Evolutionary conservation across 495 filamentous ascomycete species (phyloP), one percentile per base, ranked within the genome.

Genomic region (Trichocladium antarcticum): DNA sequence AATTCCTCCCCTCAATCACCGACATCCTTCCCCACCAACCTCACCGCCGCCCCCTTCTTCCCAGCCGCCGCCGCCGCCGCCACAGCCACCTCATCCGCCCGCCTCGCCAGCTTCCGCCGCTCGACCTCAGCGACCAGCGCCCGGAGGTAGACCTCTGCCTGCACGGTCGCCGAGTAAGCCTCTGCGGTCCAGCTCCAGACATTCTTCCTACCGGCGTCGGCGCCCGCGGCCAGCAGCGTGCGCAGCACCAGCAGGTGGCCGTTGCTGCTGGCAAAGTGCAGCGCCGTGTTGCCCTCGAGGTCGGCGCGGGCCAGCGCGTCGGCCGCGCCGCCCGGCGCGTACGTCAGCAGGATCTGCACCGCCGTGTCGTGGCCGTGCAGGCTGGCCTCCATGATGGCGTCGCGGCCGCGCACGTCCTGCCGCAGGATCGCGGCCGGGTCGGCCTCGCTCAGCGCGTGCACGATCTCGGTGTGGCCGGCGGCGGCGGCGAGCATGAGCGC

Each of bases 131-230:
- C 68, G 0, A 86, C 74, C 44, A 89, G 62, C 28, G 73, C 73
- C 67, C 77, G 76, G 36, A 87, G 79, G 54, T 87, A 88, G 16
- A 82, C 80, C 65, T 89, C 85, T 15, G 82, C 84, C 55, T 83
- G 78, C 17, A 83, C 79, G 1, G 82, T 86, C 20, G 77, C 77
- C 38, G 76, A 81, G 61, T 90, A 93, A 24, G 74, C 74, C 11
- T 84, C 69, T 6, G 87, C 80, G 19, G 75, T 84, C 79, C 85
- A 89, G 50, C 73, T 79, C 70, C 78, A 81, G 3, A 74, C 65
- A 57, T 93, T 93, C 57, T 62, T 72, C 38, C 72, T 78, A 40
- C 76, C 69, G 1, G 80, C 73, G 48, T 80, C 75, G 38, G 85
- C 83, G 10, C 85, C 85, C 12, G 64, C 61, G 42, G 50, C 75